Evolutionary conservation across 2,329 filamentous ascomycete species (phyloP), one percentile per base, ranked within the genome.

Genomic region (Dryadomyces quercus-mongolicae): DNA sequence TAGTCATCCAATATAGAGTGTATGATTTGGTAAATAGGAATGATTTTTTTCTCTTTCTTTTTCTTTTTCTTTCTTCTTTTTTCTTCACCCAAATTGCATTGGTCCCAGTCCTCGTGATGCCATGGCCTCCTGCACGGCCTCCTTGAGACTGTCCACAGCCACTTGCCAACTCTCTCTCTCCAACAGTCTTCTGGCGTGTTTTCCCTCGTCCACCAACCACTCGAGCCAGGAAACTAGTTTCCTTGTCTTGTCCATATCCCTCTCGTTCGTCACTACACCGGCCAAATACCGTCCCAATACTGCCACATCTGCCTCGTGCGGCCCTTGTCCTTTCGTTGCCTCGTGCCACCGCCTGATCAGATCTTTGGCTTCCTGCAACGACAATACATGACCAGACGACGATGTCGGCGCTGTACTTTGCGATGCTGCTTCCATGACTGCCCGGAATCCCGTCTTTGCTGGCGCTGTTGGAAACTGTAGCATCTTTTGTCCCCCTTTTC

Each of bases 211-310:
- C 7, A 83, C 72, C 20, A 83, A 59, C 62, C 78, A 73, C 45
- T 72, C 71, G 50, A 85, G 87, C 51, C 78, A 96, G 6, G 81
- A 88, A 0, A 95, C 86, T 0, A 92, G 86, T 12, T 93, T 93
- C 67, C 95, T 89, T 63, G 88, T 92, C 58, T 91, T 86, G 60
- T 88, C 93, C 63, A 96, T 75, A 65, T 96, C 84, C 55, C 77
- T 74, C 67, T 97, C 93, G 55, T 92, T 84, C 1, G 70, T 57
- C 0, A 95, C 76, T 0, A 97, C 88, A 25, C 77, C 77, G 5
- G 66, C 72, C 34, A 97, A 42, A 67, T 95, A 97, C 62, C 74
- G 78, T 53, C 77, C 80, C 57, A 97, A 73, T 42, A 91, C 82
- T 44, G 76, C 76, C 0, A 92, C 84, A 67, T 98, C 93, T 55